Evolutionary conservation across 352 stramenopile genomes (phyloP), one percentile per base, ranked within the genome.

Genomic region (Phytophthora sp.): DNA sequence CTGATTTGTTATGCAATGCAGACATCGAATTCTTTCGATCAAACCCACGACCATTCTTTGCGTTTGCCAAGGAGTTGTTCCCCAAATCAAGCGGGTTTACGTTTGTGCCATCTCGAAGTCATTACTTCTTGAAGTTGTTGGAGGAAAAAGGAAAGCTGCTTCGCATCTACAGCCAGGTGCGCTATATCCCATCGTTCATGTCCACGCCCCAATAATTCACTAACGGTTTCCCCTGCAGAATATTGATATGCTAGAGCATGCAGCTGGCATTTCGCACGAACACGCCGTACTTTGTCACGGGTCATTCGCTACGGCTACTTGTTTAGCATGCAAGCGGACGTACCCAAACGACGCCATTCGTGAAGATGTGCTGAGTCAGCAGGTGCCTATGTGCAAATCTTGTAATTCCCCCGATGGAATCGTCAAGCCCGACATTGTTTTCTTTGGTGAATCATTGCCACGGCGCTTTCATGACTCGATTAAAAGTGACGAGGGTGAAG

Each of bases 341-440:
- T 94, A 95, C 58, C 77, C 82, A 13, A 90, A 87, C 48, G 81
- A 96, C 21, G 92, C 91, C 8, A 97, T 97, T 62, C 79, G 89
- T 20, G 85, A 94, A 1, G 78, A 96, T 27, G 82, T 90, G n/a
- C 66, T 85, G 66, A 69, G 93, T 68, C 76, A 84, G 54, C 54
- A 68, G 68, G 68, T 99, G 71, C 79, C 86, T 1, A 94, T 93
- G 86, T 93, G 86, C 53, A 71, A 74, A 32, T 61, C 62, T n/a
- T 95, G 86, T 42, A 78, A 79, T 5, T 69, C 68, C 1, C 62
- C 79, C 9, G 88, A 94, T 41, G 97, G 97, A 27, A 91, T 99
- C 15, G 69, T 99, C 30, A 99, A 99, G 78, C 97, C 97, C 0
- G 93, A 98, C 55, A 98, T 99, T 68, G 96, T 97, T 1, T 99